Base-by-base conservation (phyloP, 345 rosid genomes). In the Euphorbia pulcherrima region DNA sequence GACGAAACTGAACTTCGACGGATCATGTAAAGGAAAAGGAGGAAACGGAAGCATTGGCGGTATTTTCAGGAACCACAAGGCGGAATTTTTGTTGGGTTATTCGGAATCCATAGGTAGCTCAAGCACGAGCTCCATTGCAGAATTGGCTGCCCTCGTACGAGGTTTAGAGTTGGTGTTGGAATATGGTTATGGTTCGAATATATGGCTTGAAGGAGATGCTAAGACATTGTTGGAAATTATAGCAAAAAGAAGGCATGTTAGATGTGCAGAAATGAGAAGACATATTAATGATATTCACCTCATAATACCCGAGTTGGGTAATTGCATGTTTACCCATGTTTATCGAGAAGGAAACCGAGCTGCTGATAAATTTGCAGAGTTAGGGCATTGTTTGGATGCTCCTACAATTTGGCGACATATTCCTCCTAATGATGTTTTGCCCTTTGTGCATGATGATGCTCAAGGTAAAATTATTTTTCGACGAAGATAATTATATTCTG, bases 181-280 rank as follows among this genome's bases (percentile, higher is more conserved):
- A 74, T 82, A 91, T 40, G 88, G 92, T 0, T 88, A 87, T 44
- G 97, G 28, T 23, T 0, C 28, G 23, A 73, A 83, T 30, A 75
- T 90, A 6, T 92, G 98, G 96, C 87, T 90, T 0, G 97, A 92
- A 80, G 95, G 98, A 4, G 96, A 92, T 53, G 86, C 85, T 27
- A 85, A 86, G 73, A 63, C 83, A 60, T 75, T 88, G 69, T 75
- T 92, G 26, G 96, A 90, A 28, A 78, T 85, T 51, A 76, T 88
- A 28, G 61, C 70, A 69, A 71, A 77, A 62, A 80, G 73, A 69
- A 84, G 85, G 63, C 65, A 52, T 61, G 83, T 86, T 60, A 89
- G 67, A 74, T 80, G 88, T 56, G 76, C 72, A 37, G 81, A 85
- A 60, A 64, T 82, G 35, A 82, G 66, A 17, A 83, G 70, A 57